Conservation (phyloP, 2,329 filamentous ascomycete genomes). For the Colletotrichum sp. region DNA sequence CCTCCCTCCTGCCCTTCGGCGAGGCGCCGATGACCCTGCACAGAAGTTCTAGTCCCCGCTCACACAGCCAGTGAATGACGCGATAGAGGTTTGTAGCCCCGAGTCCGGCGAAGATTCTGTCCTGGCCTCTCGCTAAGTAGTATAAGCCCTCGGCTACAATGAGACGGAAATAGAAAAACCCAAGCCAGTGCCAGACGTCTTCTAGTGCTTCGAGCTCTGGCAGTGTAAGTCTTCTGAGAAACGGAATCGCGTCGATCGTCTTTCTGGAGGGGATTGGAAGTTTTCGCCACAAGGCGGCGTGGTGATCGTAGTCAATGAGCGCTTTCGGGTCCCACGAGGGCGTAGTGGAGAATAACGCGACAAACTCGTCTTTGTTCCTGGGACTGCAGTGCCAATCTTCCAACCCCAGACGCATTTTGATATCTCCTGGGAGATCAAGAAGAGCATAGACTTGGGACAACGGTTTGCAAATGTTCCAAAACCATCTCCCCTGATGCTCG, state of each 20-base stretch:
- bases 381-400: not conserved
- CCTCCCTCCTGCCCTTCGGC: not conserved
- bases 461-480: not conserved
- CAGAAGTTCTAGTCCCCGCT: not conserved
- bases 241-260: not conserved
- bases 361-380: not conserved
- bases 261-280: accelerated
- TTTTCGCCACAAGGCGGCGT: not conserved
- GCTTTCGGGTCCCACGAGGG: not conserved
- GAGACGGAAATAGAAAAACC: not conserved
- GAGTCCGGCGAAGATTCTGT: no score
- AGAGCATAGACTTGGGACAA: not conserved
- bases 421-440: not conserved
- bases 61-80: not conserved
- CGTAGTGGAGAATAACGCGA: not conserved
- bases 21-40: not conserved
- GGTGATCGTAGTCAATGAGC: not conserved
- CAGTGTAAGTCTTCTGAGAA: not conserved
- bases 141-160: not conserved
- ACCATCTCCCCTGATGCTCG: not conserved
- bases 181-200: not conserved
- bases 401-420: accelerated
- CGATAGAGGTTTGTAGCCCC: no score
- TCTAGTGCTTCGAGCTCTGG: not conserved
- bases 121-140: not conserved